Evolutionary conservation across 768 basidiomycete genomes (phyloP).

Genomic region (Boletus patriciae): DNA sequence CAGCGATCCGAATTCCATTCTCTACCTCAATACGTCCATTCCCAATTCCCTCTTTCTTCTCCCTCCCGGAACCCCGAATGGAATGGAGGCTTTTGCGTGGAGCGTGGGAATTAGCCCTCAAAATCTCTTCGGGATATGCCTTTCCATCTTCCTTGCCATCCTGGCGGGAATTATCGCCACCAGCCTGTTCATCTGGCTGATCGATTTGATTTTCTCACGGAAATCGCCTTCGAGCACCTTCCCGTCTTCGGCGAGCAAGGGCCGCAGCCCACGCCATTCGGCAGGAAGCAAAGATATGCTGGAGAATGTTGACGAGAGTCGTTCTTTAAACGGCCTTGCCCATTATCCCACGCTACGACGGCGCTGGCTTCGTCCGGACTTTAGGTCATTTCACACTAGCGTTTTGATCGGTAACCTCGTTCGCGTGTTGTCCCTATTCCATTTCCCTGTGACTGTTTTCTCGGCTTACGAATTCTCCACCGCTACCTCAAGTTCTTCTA

Average conservation of each 20-base stretch:
- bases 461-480: conserved; percentile 65
- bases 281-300: conserved; percentile 53
- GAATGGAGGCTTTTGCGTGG: conserved; percentile 83
- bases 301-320: conserved; percentile 37
- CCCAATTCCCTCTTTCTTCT: conserved; percentile 77
- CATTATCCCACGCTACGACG: conserved; percentile 30
- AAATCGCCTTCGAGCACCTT: conserved; percentile 18
- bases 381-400: conserved; percentile 78
- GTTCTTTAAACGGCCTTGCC: conserved; percentile 28
- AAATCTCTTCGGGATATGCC: conserved; percentile 79
- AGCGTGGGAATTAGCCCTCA: conserved; percentile 78
- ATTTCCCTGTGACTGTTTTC: conserved; percentile 91
- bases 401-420: conserved; percentile 89
- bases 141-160: conserved; percentile 81
- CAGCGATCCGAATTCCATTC: conserved; percentile 62
- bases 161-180: conserved; percentile 68
- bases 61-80: conserved; percentile 54
- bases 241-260: conserved; percentile 21
- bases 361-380: conserved; percentile 47
- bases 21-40: conserved; percentile 69
- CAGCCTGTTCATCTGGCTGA: conserved; percentile 68
- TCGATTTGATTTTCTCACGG: conserved; percentile 54
- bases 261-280: conserved; percentile 44
- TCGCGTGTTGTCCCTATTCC: conserved; percentile 87
- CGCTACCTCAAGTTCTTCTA: conserved; percentile 52